Evolutionary conservation across 2,329 filamentous ascomycete species (phyloP).

Genomic region (Claviceps cyperi): DNA sequence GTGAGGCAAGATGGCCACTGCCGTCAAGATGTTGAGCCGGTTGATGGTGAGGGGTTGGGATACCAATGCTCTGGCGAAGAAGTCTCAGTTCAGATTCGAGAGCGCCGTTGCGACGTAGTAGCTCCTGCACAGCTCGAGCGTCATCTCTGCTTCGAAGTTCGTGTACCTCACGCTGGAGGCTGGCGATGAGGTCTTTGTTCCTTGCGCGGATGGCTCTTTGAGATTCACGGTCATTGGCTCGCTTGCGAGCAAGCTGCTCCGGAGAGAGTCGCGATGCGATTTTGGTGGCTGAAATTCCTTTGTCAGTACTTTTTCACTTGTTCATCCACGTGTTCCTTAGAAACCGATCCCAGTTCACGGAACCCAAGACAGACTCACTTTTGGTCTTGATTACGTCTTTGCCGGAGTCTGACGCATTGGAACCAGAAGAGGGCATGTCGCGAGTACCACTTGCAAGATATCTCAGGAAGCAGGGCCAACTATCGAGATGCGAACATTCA

Average conservation of each 20-base stretch:
- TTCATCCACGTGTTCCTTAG: not conserved
- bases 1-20: not conserved
- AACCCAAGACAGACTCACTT: not conserved
- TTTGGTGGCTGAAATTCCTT: not conserved
- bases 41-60: not conserved
- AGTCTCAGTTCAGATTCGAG: slow-evolving; percentile 1
- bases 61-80: not conserved
- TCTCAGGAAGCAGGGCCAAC: not conserved
- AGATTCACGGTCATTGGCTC: slow-evolving; percentile 3
- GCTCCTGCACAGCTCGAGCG: not conserved
- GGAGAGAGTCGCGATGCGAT: not conserved
- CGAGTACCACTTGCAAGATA: not conserved
- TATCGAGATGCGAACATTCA: not conserved
- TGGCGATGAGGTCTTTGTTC: slow-evolving; percentile 1
- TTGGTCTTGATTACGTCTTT: not conserved
- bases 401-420: not conserved
- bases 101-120: not conserved
- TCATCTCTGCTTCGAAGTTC: slow-evolving; percentile 1
- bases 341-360: too few relatives aligned
- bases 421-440: not conserved
- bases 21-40: not conserved
- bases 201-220: slow-evolving; percentile 3
- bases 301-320: not conserved
- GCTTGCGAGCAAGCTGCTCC: slow-evolving; percentile 2
- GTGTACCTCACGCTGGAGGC: slow-evolving; percentile 1